A percentile compares a stretch with the other conserved stretches of the same genome.
phyloP scores from a whole-genome alignment of 495 filamentous ascomycete genomes.

The Collariella sp. region DNA sequence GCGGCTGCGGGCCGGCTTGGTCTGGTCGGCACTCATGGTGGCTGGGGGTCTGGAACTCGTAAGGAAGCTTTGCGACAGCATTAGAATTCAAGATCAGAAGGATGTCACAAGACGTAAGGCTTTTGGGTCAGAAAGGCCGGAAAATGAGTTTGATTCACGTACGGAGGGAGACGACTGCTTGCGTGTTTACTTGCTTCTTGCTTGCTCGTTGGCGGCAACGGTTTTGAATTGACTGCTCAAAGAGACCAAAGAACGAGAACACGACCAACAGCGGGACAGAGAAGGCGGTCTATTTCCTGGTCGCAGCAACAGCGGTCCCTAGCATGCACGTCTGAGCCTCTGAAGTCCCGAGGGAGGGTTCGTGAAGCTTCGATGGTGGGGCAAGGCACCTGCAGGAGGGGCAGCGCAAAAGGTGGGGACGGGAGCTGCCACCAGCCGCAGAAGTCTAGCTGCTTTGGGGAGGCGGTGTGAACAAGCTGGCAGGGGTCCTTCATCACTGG shows the following conservation, averaged over 20 bases:
- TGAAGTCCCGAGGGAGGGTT: too few species aligned
- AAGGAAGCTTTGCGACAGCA: background rate
- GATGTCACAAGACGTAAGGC: too few species aligned
- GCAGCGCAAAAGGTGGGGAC: background rate
- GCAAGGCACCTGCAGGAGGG: conserved; percentile 6
- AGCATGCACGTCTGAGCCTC: conserved; percentile 1
- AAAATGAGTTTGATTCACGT: too few species aligned
- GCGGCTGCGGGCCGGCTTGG: conserved; percentile 49
- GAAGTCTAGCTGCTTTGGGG: background rate
- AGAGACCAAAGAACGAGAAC: background rate
- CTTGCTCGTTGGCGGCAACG: background rate
- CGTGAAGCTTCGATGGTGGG: conserved; percentile 31
- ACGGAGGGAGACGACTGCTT: background rate
- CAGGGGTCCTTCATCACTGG: too few species aligned
- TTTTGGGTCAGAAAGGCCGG: too few species aligned
- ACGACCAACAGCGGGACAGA: background rate
- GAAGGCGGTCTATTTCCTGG: background rate
- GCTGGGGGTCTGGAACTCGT: background rate
- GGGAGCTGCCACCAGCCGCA: too few species aligned
- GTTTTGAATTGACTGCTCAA: background rate
- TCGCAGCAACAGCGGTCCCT: background rate
- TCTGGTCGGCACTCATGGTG: conserved; percentile 30
- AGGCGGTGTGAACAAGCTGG: background rate
- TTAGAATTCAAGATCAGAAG: background rate
- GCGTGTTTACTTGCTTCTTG: background rate